A percentile compares a stretch with the other conserved stretches of the same genome.
These are phyloP conservation scores for Dalbergia oliveri DNA, from an alignment of 306 rosid genomes.

Conservation along the genomic window DNA sequence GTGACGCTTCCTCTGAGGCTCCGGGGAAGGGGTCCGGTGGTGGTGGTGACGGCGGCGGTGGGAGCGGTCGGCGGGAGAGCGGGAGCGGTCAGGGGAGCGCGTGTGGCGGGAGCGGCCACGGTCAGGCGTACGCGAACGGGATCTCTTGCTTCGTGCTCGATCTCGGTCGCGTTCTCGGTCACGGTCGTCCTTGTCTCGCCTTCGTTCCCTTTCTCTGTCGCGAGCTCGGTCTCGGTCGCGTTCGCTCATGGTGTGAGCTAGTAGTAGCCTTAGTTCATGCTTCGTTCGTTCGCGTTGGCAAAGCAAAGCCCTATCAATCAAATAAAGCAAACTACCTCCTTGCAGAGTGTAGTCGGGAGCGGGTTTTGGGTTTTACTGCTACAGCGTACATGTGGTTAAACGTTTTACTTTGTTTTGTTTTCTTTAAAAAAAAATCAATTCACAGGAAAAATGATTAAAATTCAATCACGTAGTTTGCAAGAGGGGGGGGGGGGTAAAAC, in stretches of 20 bases:
- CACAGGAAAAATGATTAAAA: too few relatives aligned
- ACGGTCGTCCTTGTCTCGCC: conserved; percentile 55
- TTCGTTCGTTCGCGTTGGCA: conserved; percentile 1
- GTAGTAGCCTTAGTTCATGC: conserved; percentile 32
- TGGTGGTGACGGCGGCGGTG: conserved; percentile 68
- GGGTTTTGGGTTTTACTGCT: too few relatives aligned
- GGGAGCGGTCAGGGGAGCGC: conserved; percentile 77
- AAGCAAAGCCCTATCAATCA: conserved; percentile 40
- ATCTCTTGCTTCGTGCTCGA: conserved; percentile 70
- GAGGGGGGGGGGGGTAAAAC: too few relatives aligned
- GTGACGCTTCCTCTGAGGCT: conserved; percentile 73
- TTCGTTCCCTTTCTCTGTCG: conserved; percentile 63
- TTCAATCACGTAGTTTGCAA: too few relatives aligned
- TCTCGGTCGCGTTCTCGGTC: conserved; percentile 72
- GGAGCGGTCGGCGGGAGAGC: conserved; percentile 72
- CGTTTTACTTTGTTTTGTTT: too few relatives aligned
- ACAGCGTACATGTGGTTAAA: neutral
- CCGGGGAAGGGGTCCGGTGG: conserved; percentile 83
- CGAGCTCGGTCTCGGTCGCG: conserved; percentile 55
- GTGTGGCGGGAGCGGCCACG: conserved; percentile 74
- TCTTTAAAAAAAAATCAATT: too few relatives aligned
- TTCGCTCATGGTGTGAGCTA: conserved; percentile 54
- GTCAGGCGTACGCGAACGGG: conserved; percentile 81
- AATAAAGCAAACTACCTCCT: neutral
- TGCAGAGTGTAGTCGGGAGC: neutral